A percentile compares a stretch with the other conserved stretches of the same genome.
Conservation (phyloP, 768 basidiomycete species). For the Rhizopogon vinicolor region DNA sequence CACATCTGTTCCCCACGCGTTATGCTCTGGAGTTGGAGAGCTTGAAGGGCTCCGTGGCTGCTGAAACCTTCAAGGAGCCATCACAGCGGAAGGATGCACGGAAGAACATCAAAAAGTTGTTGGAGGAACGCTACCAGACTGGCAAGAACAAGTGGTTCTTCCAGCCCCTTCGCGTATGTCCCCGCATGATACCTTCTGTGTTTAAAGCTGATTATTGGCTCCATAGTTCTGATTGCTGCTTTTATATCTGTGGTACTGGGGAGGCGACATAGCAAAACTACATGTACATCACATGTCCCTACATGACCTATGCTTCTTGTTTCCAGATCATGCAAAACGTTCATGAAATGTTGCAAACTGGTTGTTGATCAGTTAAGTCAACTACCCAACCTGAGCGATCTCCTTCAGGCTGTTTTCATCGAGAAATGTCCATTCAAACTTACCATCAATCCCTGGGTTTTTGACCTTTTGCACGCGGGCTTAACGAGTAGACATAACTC, state of each 20-base stretch:
- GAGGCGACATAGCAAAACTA: slow-evolving; percentile 26
- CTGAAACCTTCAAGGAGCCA: slow-evolving; percentile 97
- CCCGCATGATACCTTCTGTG: neutral
- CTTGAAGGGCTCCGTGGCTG: slow-evolving; percentile 78
- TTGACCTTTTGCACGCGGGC: no score
- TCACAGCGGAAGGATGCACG: slow-evolving; percentile 92
- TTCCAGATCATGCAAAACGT: no score
- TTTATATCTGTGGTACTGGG: slow-evolving; percentile 9
- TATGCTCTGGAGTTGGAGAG: slow-evolving; percentile 96
- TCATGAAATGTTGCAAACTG: no score
- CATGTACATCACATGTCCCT: slow-evolving; percentile 34
- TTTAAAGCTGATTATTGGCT: slow-evolving; percentile 3
- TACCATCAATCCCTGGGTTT: no score
- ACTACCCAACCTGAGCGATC: no score
- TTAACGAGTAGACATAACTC: no score
- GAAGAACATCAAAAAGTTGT: slow-evolving; percentile 92
- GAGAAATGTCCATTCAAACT: no score
- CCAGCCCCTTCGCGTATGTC: slow-evolving; percentile 71
- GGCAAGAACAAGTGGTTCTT: slow-evolving; percentile 99
- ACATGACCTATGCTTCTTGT: slow-evolving; percentile 22
- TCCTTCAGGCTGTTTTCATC: no score
- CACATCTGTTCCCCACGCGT: slow-evolving; percentile 98
- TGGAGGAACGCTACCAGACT: slow-evolving; percentile 90
- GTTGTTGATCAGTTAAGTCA: no score
- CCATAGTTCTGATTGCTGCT: slow-evolving; percentile 30